Evolutionary conservation across 2,329 filamentous ascomycete species (phyloP).

Genomic region (Hansfordia pulvinata): DNA sequence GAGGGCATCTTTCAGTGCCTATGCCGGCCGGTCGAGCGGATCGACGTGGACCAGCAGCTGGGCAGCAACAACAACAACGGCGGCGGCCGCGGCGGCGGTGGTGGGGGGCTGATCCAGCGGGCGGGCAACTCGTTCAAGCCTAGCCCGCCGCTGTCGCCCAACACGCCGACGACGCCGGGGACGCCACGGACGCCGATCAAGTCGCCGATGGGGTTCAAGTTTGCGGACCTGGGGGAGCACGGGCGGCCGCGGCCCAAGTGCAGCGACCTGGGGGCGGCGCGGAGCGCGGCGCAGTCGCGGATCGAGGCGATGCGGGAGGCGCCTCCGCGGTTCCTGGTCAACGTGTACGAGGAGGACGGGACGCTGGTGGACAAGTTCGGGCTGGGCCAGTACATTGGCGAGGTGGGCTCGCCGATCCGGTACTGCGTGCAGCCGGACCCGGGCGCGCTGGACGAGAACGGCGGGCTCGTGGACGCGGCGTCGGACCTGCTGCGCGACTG

Average conservation of each 20-base stretch:
- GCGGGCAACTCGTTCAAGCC: conserved; percentile 9
- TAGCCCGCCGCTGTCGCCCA: conserved; percentile 10
- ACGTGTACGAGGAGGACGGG: conserved; percentile 40
- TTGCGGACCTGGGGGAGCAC: conserved; percentile 4
- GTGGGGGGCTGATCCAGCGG: conserved; percentile 12
- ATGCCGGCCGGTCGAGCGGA: conserved; percentile 46
- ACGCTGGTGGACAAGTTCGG: conserved; percentile 35
- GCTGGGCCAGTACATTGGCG: conserved; percentile 49
- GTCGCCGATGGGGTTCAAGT: conserved; percentile 10
- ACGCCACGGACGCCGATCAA: conserved; percentile 10
- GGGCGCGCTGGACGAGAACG: conserved; percentile 40
- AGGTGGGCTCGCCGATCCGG: conserved; percentile 39
- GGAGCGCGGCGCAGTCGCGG: conserved; percentile 51
- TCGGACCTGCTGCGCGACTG: conserved; percentile 32
- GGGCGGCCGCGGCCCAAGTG: conserved; percentile 14
- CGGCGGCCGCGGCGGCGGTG: too few relatives aligned
- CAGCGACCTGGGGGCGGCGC: conserved; percentile 35
- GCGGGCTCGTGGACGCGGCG: conserved; percentile 39
- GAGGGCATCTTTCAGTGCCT: conserved; percentile 56
- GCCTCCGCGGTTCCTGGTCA: conserved; percentile 44
- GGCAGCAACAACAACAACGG: conserved; percentile 32
- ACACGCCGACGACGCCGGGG: conserved; percentile 20
- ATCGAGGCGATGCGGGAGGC: conserved; percentile 41
- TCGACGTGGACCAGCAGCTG: too few relatives aligned
- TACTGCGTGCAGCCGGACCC: conserved; percentile 47